A percentile compares a stretch with the other conserved stretches of the same genome.
Evolutionary conservation across 805 yeast species (phyloP).

Genomic region (Pichia thaimueangensis): DNA sequence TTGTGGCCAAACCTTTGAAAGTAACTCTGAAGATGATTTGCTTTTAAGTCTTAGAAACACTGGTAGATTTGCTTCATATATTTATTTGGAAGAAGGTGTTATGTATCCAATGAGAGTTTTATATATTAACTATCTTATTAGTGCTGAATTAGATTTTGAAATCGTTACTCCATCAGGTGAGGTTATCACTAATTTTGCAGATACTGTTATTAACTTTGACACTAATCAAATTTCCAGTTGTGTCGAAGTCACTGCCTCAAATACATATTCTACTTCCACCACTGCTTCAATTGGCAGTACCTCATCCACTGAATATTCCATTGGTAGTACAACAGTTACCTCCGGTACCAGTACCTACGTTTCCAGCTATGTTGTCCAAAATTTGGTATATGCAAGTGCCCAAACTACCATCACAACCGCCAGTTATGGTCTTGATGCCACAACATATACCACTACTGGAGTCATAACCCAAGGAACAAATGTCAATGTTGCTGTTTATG

Average conservation of each 20-base stretch:
- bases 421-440: too few relatives aligned
- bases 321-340: too few relatives aligned
- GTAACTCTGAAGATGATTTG: not conserved
- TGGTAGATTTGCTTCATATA: conserved; percentile 4
- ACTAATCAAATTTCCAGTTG: conserved; percentile 4
- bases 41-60: conserved; percentile 3
- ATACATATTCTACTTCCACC: not conserved
- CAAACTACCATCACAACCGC: too few relatives aligned
- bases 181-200: conserved; percentile 4
- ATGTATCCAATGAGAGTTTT: conserved; percentile 14
- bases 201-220: conserved; percentile 6
- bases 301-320: too few relatives aligned
- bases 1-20: conserved; percentile 17
- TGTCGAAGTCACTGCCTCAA: not conserved
- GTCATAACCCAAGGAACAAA: too few relatives aligned
- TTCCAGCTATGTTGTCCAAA: too few relatives aligned
- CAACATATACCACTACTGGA: too few relatives aligned
- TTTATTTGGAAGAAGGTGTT: conserved; percentile 7
- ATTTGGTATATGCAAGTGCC: too few relatives aligned
- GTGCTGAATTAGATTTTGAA: conserved; percentile 11
- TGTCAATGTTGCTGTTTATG: too few relatives aligned
- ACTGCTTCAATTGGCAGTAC: not conserved
- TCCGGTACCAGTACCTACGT: too few relatives aligned
- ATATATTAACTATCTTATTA: conserved; percentile 10
- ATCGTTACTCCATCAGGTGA: conserved; percentile 13